Percentiles rank a stretch among this genome's conserved stretches.
These are phyloP conservation scores for Fistulifera solaris DNA, from an alignment of 108 stramenopile species.

Conservation along the genomic window DNA sequence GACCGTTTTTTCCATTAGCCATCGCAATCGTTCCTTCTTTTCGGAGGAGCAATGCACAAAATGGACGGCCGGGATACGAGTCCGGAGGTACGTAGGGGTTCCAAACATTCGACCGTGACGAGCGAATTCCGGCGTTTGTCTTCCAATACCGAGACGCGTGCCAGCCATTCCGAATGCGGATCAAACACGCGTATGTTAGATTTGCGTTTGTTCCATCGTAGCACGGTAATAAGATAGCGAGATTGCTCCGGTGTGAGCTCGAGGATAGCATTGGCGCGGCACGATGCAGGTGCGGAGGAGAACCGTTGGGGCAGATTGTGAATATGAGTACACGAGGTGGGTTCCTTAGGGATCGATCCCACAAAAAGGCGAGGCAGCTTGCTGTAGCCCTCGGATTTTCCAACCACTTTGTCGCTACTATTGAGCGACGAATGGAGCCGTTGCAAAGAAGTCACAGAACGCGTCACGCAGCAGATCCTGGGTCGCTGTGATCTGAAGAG, in stretches of 20 bases:
- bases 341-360: not conserved
- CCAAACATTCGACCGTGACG: constrained; percentile 27
- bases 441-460: too few species aligned
- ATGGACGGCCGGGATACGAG: constrained; percentile 11
- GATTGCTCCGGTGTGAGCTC: constrained; percentile 44
- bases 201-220: constrained; percentile 50
- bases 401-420: too few species aligned
- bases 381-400: constrained; percentile 1
- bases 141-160: constrained; percentile 27
- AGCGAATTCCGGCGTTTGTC: constrained; percentile 8
- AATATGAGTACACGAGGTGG: not conserved
- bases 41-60: constrained; percentile 41
- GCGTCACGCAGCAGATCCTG: too few species aligned
- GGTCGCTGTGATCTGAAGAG: too few species aligned
- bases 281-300: not conserved
- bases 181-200: constrained; percentile 50
- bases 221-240: constrained; percentile 66
- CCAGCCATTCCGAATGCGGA: constrained; percentile 73
- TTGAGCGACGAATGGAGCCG: too few species aligned
- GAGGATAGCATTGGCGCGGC: not conserved
- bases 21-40: constrained; percentile 51
- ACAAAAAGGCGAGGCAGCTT: constrained; percentile 6
- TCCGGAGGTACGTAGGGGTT: constrained; percentile 19
- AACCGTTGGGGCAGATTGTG: too few species aligned
- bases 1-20: constrained; percentile 70